Conservation (phyloP, 208 protist species). For the Acanthamoeba healyi region DNA sequence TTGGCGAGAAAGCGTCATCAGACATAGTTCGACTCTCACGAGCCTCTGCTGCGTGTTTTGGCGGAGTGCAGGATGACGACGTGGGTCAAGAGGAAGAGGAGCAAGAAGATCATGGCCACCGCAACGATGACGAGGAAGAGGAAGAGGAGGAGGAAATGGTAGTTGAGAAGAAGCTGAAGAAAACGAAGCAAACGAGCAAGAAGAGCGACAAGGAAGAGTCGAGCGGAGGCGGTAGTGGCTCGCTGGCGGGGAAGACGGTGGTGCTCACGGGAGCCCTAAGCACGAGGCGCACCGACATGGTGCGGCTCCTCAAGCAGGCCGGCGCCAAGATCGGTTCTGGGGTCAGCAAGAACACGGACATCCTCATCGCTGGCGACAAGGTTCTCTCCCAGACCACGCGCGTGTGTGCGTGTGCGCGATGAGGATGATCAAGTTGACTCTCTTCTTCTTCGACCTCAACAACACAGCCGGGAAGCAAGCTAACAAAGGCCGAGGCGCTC, state of each 20-base stretch:
- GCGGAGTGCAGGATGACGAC: background rate
- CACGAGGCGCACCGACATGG: constrained; percentile 6
- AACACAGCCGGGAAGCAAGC: constrained; percentile 33
- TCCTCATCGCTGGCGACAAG: constrained; percentile 31
- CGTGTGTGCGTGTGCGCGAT: background rate
- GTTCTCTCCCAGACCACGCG: background rate
- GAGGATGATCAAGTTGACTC: background rate
- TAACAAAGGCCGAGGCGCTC: constrained; percentile 19
- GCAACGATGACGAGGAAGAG: constrained; percentile 52
- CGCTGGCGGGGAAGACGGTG: background rate
- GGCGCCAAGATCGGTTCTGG: constrained; percentile 8
- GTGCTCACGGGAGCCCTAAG: background rate
- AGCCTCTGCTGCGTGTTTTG: background rate
- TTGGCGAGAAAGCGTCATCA: too few relatives aligned
- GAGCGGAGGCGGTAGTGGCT: background rate
- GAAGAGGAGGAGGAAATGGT: background rate
- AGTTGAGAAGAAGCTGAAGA: background rate
- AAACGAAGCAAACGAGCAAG: background rate
- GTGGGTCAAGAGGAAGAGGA: background rate
- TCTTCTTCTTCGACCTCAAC: background rate
- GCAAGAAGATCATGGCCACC: background rate
- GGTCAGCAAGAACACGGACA: constrained; percentile 41
- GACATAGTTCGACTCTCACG: too few relatives aligned
- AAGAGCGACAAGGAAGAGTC: background rate
- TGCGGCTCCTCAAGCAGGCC: background rate